Evolutionary conservation across 148 eudicot species (phyloP), one percentile per base, ranked within the genome.

Genomic region (Heliosperma pusillum): DNA sequence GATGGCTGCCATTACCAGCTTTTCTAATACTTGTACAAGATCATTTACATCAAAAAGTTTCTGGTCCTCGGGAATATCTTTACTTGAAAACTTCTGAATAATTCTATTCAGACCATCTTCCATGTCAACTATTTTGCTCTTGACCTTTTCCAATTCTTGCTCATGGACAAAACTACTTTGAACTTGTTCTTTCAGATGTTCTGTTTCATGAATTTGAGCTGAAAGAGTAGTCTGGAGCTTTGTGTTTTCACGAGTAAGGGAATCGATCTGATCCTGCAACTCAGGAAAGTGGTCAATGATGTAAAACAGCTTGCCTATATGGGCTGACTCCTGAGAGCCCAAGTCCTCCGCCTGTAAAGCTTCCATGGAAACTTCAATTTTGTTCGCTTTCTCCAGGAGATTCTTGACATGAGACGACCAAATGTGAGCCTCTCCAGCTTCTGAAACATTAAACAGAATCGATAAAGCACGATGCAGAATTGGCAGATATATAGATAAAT

Each of bases 291-390:
- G 82, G 73, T 92, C 91, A 71, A 90, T 65, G 20, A 90, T 77
- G 82, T 84, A 87, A 52, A 82, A 74, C 65, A 95, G 92, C 87
- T 89, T 95, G 78, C 81, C 82, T 47, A 87, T 71, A 67, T 80
- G 83, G 72, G 80, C 72, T 40, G 90, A 77, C 78, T 81, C 87
- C 70, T 79, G 79, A 73, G 81, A 71, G 69, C 82, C 88, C 61
- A 82, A 27, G 57, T 88, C 84, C 58, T 77, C 80, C 0, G 60
- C 76, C 55, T 78, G 66, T 74, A 72, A 65, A 73, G 80, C 88
- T 74, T 80, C 40, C 61, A 79, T 71, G 62, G 86, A 82, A 73
- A 87, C 75, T 22, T 89, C 86, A 42, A 90, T 78, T 58, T 70
- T 80, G 77, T 82, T 76, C 66, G 90, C 78, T 82, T 87, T 90